Percentiles rank a stretch among this genome's conserved stretches.
These are phyloP conservation scores for Hirsutella minnesotensis DNA, from an alignment of 2,329 filamentous ascomycete genomes.

Conservation along the genomic window DNA sequence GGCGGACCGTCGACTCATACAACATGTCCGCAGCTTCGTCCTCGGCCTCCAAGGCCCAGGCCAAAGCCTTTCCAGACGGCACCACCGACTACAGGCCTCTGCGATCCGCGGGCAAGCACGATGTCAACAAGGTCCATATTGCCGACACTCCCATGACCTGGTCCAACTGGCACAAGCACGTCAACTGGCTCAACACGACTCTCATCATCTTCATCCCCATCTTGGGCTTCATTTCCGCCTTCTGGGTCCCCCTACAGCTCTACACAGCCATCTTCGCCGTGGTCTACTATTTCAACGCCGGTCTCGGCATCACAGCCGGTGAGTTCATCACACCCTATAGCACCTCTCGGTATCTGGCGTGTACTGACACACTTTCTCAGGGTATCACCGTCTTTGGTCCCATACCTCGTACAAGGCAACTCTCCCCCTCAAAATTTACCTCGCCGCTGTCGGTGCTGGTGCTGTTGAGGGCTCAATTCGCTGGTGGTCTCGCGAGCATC, in stretches of 20 bases:
- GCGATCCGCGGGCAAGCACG: slow-evolving; percentile 28
- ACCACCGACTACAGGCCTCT: slow-evolving; percentile 43
- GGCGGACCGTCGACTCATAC: background rate
- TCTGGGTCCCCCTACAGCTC: slow-evolving; percentile 64
- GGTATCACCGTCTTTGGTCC: slow-evolving; percentile 65
- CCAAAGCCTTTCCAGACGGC: slow-evolving; percentile 36
- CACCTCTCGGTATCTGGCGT: no score
- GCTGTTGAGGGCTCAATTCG: slow-evolving; percentile 77
- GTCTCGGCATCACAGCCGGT: slow-evolving; percentile 71
- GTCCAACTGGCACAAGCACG: slow-evolving; percentile 80
- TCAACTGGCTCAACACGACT: slow-evolving; percentile 85
- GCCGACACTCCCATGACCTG: slow-evolving; percentile 69
- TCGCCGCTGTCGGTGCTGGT: slow-evolving; percentile 70
- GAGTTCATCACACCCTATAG: slow-evolving; percentile 22
- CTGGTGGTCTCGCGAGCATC: slow-evolving; percentile 83
- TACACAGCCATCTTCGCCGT: slow-evolving; percentile 66
- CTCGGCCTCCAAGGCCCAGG: slow-evolving; percentile 24
- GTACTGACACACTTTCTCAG: slow-evolving; percentile 4
- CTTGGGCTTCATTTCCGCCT: slow-evolving; percentile 58
- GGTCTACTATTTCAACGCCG: slow-evolving; percentile 72
- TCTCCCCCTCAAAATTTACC: slow-evolving; percentile 66
- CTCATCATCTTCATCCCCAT: slow-evolving; percentile 72
- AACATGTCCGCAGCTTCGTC: slow-evolving; percentile 25
- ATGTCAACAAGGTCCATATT: slow-evolving; percentile 69
- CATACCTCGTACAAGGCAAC: slow-evolving; percentile 74